These are phyloP conservation scores for Balamuthia mandrillaris DNA, from an alignment of 208 protist species.

Conservation along the genomic window DNA sequence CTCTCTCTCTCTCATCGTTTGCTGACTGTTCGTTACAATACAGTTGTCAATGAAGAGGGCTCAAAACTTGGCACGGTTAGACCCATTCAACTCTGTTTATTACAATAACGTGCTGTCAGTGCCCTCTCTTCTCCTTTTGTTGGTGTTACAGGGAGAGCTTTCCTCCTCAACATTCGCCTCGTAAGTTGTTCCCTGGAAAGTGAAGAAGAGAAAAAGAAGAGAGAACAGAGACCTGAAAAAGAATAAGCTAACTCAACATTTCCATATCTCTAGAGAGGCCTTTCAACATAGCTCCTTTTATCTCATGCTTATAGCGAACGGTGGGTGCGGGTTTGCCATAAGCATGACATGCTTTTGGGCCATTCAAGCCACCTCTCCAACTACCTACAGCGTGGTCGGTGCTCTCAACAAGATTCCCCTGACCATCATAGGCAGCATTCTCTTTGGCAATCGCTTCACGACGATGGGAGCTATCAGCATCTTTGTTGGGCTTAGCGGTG, in stretches of 20 bases:
- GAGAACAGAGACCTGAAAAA: too few relatives aligned
- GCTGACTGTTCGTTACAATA: neutral
- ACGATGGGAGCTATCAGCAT: neutral
- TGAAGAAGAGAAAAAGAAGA: too few relatives aligned
- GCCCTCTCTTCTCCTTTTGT: neutral
- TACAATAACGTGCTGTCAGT: slow-evolving; percentile 15
- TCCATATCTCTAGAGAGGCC: too few relatives aligned
- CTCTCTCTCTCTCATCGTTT: neutral
- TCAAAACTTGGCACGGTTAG: neutral
- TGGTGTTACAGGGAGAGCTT: too few relatives aligned
- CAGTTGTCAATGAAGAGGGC: slow-evolving; percentile 16
- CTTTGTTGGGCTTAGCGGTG: neutral
- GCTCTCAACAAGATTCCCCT: slow-evolving; percentile 30
- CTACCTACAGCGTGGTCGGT: slow-evolving; percentile 9
- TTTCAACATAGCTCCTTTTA: too few relatives aligned
- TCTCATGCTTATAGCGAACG: neutral
- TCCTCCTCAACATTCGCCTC: too few relatives aligned
- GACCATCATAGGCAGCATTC: neutral
- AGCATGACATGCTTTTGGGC: neutral
- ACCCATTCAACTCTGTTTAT: neutral
- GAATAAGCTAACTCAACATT: too few relatives aligned
- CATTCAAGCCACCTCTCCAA: neutral
- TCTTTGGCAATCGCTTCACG: neutral
- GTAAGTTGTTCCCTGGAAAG: neutral
- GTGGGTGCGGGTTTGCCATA: neutral